Evolutionary conservation across 2,329 filamentous ascomycete genomes (phyloP).

Genomic region (Colletotrichum theobromicola): DNA sequence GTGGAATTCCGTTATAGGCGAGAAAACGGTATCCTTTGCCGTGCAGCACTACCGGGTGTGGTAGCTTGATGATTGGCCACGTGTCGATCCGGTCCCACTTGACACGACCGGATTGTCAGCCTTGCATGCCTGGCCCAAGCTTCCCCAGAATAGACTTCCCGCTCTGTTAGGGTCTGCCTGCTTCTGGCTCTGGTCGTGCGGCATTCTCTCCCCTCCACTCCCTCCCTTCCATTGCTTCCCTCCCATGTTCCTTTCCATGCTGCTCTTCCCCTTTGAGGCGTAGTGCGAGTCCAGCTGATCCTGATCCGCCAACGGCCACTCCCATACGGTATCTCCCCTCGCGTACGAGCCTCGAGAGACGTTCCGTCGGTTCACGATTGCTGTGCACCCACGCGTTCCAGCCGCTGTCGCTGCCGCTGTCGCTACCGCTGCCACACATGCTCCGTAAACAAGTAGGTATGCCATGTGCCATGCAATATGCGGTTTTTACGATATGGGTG

Average conservation of each 20-base stretch:
- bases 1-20: neutral
- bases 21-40: neutral
- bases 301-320: neutral
- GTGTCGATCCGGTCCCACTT: neutral
- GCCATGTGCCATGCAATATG: neutral
- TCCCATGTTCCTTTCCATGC: neutral
- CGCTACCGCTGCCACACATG: too few species aligned
- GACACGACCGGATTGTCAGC: neutral
- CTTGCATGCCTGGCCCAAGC: conserved; percentile 9
- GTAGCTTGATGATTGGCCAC: conserved; percentile 1
- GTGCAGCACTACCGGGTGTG: neutral
- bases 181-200: neutral
- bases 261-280: neutral
- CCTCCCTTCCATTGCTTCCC: neutral
- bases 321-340: neutral
- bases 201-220: neutral
- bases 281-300: neutral
- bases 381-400: neutral
- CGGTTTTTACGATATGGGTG: neutral
- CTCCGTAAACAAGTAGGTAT: neutral
- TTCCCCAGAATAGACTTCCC: conserved; percentile 18
- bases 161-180: conserved; percentile 8
- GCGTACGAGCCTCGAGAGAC: neutral
- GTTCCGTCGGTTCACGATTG: neutral
- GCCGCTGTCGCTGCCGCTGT: too few species aligned